Evolutionary conservation across 108 stramenopile species (phyloP).

Genomic region (Stephanodiscus triporus): DNA sequence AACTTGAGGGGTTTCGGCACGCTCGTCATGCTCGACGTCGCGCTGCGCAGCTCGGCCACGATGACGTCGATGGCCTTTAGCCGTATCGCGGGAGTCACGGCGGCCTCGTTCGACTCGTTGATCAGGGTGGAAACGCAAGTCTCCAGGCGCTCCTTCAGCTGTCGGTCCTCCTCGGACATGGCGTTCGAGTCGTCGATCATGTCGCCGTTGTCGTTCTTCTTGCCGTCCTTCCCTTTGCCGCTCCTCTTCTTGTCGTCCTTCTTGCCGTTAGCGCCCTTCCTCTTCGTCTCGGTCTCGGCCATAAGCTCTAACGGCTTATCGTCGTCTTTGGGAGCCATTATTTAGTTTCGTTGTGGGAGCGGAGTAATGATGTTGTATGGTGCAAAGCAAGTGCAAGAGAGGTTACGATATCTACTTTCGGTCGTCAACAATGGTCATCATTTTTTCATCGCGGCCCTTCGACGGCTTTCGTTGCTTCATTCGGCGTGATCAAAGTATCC

Average conservation of each 20-base stretch:
- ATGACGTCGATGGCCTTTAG: constrained; percentile 90
- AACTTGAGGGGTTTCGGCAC: constrained; percentile 99
- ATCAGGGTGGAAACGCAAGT: constrained; percentile 85
- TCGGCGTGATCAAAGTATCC: too few relatives aligned
- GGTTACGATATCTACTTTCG: too few relatives aligned
- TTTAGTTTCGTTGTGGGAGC: constrained; percentile 9
- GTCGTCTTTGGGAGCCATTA: constrained; percentile 51
- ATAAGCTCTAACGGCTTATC: constrained; percentile 45
- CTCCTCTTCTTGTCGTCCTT: constrained; percentile 15
- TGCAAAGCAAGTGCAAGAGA: too few relatives aligned
- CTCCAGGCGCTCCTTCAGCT: constrained; percentile 87
- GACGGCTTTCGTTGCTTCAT: neutral
- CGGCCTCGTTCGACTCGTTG: constrained; percentile 67
- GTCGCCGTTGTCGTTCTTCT: constrained; percentile 26
- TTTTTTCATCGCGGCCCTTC: constrained; percentile 11
- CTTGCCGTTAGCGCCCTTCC: constrained; percentile 2
- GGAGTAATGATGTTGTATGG: too few relatives aligned
- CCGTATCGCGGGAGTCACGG: constrained; percentile 77
- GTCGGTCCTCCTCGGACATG: constrained; percentile 83
- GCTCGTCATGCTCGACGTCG: constrained; percentile 97
- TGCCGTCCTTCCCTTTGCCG: constrained; percentile 25
- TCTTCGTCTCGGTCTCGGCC: constrained; percentile 38
- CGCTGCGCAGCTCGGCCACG: constrained; percentile 85
- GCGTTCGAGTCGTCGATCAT: constrained; percentile 34
- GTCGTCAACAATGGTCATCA: too few relatives aligned